Conservation (phyloP, 805 yeast species). For the Cyberlindnera saturnus region DNA sequence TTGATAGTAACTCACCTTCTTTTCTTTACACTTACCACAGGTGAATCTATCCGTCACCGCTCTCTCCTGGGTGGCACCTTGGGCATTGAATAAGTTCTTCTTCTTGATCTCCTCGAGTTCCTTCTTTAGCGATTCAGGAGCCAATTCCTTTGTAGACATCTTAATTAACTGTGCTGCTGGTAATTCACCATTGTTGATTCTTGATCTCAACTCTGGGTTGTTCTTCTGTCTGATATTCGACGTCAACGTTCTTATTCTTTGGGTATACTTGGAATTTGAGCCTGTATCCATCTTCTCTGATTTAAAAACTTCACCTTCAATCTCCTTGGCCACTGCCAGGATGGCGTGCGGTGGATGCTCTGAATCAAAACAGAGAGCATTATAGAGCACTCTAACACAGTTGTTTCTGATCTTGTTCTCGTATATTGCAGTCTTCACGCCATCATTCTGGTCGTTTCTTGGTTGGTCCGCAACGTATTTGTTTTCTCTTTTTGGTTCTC, state of each 20-base stretch:
- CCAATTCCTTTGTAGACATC: slow-evolving; percentile 93
- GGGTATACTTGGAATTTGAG: slow-evolving; percentile 53
- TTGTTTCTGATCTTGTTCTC: slow-evolving; percentile 79
- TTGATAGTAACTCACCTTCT: slow-evolving; percentile 94
- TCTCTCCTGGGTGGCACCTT: slow-evolving; percentile 93
- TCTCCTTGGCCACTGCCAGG: slow-evolving; percentile 55
- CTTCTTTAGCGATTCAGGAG: slow-evolving; percentile 83
- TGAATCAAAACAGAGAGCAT: slow-evolving; percentile 83
- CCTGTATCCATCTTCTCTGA: slow-evolving; percentile 48
- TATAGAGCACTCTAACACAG: slow-evolving; percentile 77
- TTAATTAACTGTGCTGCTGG: slow-evolving; percentile 57
- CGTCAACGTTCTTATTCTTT: slow-evolving; percentile 78
- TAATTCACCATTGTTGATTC: slow-evolving; percentile 63
- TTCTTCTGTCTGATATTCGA: slow-evolving; percentile 85
- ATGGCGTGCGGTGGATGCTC: slow-evolving; percentile 54
- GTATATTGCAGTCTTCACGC: slow-evolving; percentile 62
- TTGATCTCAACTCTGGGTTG: slow-evolving; percentile 76
- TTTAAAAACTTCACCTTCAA: slow-evolving; percentile 67
- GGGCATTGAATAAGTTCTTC: slow-evolving; percentile 91
- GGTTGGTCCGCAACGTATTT: slow-evolving; percentile 47
- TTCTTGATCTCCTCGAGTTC: slow-evolving; percentile 82
- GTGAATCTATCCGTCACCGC: slow-evolving; percentile 95
- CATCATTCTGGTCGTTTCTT: slow-evolving; percentile 79
- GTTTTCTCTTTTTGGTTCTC: slow-evolving; percentile 15
- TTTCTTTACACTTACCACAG: slow-evolving; percentile 96